Percentiles rank a stretch among this genome's conserved stretches.
Evolutionary conservation across 192 early-diverging fungal species (phyloP).

Genomic region (Backusella parvicylindrica): DNA sequence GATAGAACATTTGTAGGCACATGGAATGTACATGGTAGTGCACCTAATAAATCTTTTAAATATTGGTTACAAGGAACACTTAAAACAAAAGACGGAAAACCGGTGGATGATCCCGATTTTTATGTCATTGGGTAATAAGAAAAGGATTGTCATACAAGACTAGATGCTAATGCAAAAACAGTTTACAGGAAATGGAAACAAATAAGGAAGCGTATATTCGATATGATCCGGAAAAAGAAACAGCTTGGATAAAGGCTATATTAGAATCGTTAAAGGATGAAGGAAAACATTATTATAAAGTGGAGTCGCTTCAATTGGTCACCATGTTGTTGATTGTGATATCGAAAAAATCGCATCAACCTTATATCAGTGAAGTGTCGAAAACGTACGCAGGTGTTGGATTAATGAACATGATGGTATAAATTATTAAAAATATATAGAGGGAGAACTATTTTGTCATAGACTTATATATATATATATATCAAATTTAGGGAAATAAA

Average conservation of each 20-base stretch:
- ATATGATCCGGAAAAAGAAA: conserved; percentile 76
- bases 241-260: conserved; percentile 79
- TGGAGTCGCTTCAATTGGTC: conserved; percentile 81
- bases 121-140: conserved; percentile 65
- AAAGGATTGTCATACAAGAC: neutral
- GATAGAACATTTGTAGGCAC: conserved; percentile 74
- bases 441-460: no score
- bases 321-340: conserved; percentile 88
- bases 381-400: conserved; percentile 78
- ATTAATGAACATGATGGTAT: conserved; percentile 73
- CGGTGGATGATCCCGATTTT: conserved; percentile 50
- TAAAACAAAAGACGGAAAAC: conserved; percentile 37
- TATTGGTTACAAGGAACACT: conserved; percentile 59
- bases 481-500: conserved; percentile 82
- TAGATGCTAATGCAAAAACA: conserved; percentile 17
- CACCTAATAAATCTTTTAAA: conserved; percentile 52
- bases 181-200: conserved; percentile 92
- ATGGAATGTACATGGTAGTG: conserved; percentile 87
- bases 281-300: conserved; percentile 56
- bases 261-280: conserved; percentile 56
- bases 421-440: neutral
- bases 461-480: no score
- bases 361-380: conserved; percentile 60
- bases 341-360: conserved; percentile 47
- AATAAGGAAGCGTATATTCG: conserved; percentile 84